These are phyloP conservation scores for Blastomyces gilchristii DNA, from an alignment of 2,329 filamentous ascomycete genomes.

Conservation along the genomic window DNA sequence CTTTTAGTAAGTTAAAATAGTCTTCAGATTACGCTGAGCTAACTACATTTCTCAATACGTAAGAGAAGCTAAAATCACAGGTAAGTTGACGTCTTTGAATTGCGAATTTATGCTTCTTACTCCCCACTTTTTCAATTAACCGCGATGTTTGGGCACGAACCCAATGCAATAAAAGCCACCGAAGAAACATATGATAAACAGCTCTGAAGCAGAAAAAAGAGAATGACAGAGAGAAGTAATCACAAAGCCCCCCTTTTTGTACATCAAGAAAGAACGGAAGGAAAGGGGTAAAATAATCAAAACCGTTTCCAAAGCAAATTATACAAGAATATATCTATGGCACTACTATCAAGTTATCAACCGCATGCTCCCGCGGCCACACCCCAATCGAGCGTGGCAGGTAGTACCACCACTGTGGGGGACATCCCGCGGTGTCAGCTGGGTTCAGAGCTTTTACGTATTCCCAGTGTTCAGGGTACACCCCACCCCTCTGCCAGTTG, in stretches of 20 bases:
- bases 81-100: neutral
- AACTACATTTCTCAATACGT: neutral
- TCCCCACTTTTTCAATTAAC: neutral
- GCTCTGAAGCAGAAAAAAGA: neutral
- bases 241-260: neutral
- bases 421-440: neutral
- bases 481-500: conserved; percentile 2
- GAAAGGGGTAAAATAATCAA: neutral
- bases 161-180: neutral
- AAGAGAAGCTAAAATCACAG: neutral
- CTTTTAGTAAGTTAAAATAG: neutral
- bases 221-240: neutral
- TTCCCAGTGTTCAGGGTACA: conserved; percentile 3
- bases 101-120: neutral
- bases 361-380: neutral
- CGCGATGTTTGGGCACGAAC: neutral
- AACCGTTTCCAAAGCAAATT: neutral
- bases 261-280: neutral
- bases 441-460: conserved; percentile 2
- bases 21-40: neutral
- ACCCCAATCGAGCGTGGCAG: conserved; percentile 1
- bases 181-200: neutral
- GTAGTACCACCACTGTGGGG: neutral
- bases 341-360: neutral
- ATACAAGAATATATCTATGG: neutral